Base-by-base conservation (phyloP, 768 basidiomycete species). In the Lactarius evosmus region DNA sequence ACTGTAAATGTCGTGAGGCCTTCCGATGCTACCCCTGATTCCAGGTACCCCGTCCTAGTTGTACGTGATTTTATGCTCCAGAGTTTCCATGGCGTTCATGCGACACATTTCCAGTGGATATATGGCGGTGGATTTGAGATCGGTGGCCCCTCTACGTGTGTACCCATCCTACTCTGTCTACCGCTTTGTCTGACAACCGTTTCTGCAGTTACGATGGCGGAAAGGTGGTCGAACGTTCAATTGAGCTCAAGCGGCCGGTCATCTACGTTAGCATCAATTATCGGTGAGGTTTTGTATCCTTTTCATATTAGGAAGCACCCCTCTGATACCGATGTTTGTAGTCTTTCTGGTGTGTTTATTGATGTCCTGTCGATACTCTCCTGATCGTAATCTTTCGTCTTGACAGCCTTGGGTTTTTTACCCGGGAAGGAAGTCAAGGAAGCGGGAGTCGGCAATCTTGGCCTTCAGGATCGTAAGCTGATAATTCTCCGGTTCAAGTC, bases 391-490 rank as follows among this genome's bases (percentile, higher is more conserved):
- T 6, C 17, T 7, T 49, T 12, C 11, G 4, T 32, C 2, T 11
- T 38, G 4, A 1, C 12, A 68, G 82, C 78, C 5, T 79, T 83
- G 56, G 83, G 84, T 3, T 85, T 85, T 71, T 63, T 85, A 36
- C 77, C 79, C 0, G 75, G 82, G 40, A 75, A 79, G 65, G 83
- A 85, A 74, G 78, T 83, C 3, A 80, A 78, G 52, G 76, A 74
- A 3, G 83, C 79, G 4, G 80, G 80, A 1, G 74, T 83, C 4
- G 83, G 82, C 1, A 89, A 89, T 70, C 75, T 87, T 22, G 88
- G 88, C n/a, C 74, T 90, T 29, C 82, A 81, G 61, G 87, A 89
- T 74, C 84, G 84, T 46, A 68, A 72, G 82, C 75, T 0, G 16
- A 30, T 33, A 19, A n/a, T 3, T 7, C 27, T 16, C 7, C 41